Evolutionary conservation across 1,284 basidiomycete genomes (phyloP).

Genomic region (Rhizoctonia solani): DNA sequence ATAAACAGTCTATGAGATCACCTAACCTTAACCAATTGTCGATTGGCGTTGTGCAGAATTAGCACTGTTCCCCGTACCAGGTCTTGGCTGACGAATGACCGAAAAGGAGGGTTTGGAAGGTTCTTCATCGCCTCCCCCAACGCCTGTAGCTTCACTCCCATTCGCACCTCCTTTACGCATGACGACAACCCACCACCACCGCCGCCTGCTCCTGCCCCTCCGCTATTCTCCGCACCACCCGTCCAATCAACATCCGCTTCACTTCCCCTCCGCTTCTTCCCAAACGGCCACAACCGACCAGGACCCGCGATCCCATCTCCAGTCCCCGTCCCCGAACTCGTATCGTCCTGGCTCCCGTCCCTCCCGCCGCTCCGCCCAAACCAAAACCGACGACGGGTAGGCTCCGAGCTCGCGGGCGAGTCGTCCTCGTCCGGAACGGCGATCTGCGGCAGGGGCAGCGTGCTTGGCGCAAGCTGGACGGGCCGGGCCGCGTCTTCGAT

Average conservation of each 20-base stretch:
- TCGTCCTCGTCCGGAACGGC: conserved; percentile 24
- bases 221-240: not conserved
- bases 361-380: conserved; percentile 32
- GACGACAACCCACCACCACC: conserved; percentile 8
- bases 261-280: conserved; percentile 14
- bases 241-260: conserved; percentile 25
- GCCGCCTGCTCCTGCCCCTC: not conserved
- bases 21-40: conserved; percentile 3
- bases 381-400: conserved; percentile 32
- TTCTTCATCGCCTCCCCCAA: not conserved
- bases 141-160: not conserved
- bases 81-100: conserved; percentile 25
- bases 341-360: conserved; percentile 21
- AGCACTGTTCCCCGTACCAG: conserved; percentile 6
- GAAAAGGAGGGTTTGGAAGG: conserved; percentile 18
- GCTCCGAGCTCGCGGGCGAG: conserved; percentile 29
- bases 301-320: not conserved
- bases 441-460: conserved; percentile 13
- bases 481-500: conserved; percentile 58
- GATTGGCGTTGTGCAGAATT: not conserved
- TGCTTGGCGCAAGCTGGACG: conserved; percentile 11
- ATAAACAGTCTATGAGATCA: conserved; percentile 16
- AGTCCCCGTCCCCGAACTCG: conserved; percentile 5
- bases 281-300: conserved; percentile 23
- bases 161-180: not conserved